Base-by-base conservation (phyloP, 306 rosid species). In the Canavalia ensiformis region DNA sequence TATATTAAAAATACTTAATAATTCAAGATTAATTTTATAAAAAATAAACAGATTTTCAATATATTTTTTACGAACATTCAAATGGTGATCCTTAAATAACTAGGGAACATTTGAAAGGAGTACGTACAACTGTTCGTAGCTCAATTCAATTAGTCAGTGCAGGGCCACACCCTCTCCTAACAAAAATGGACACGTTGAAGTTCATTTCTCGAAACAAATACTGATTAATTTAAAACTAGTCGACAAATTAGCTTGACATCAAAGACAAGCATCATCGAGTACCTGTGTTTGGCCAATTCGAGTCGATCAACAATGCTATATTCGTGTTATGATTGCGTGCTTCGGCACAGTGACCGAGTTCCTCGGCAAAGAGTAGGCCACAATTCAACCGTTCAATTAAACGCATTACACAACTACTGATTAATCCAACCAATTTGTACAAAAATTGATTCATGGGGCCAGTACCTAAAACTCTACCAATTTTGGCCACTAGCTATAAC, bases 181-280 rank as follows among this genome's bases (percentile, higher is more conserved):
- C 31, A 12, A 28, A 47, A 31, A 49, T 13, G 56, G 72, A 33
- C 59, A 62, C 8, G 34, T 18, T 18, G 58, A 62, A 62, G 47
- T 60, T 37, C 75, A 67, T 78, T 41, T 68, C 35, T 11, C 12
- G 28, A 12, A 78, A 69, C 51, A 13, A 42, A 69, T 45, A 62
- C 35, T 11, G 74, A 78, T 51, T 39, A 30, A 13, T 52, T 46
- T 1, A 47, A 69, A 69, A 69, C 25, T 18, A 18, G 41, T 35
- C 3, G 54, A 50, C 73, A 39, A 65, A 78, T 2, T 12, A 51
- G 10, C 28, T 78, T 56, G 18, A 56, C 82, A 68, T 78, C 58
- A 4, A 78, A 55, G 49, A 56, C 76, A 55, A 67, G 74, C 75
- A 62, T 80, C 1, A 62, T 49, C 2, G 68, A 25, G 65, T 50